Conservation (phyloP, 371 early-diverging fungal species). For the Haplosporangium sp. region DNA sequence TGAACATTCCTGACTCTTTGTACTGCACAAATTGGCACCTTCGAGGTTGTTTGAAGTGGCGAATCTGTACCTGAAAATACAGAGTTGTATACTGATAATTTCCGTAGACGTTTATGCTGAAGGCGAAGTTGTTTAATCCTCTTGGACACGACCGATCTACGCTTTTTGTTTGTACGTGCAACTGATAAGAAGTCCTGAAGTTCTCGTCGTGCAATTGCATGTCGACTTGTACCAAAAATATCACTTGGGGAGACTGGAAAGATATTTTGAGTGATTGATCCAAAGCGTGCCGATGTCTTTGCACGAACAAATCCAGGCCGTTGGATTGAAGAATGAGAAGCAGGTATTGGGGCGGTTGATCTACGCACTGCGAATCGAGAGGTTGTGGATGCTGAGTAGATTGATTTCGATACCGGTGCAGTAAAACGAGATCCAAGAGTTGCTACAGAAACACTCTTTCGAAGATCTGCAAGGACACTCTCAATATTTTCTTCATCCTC, state of each 20-base stretch:
- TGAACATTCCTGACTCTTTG: conserved; percentile 4
- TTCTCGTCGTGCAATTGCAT: conserved; percentile 45
- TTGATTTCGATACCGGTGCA: background rate
- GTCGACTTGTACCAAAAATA: conserved; percentile 47
- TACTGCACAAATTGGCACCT: background rate
- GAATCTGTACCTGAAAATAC: background rate
- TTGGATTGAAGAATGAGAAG: background rate
- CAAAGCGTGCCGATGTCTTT: conserved; percentile 22
- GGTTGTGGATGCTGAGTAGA: background rate
- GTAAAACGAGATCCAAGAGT: conserved; percentile 12
- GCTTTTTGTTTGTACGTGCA: conserved; percentile 27
- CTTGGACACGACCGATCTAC: conserved; percentile 23
- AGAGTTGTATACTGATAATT: background rate
- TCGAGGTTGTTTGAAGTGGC: background rate
- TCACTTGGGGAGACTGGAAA: conserved; percentile 46
- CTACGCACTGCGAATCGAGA: background rate
- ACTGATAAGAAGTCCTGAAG: conserved; percentile 35
- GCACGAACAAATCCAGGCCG: conserved; percentile 3
- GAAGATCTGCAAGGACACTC: conserved; percentile 27
- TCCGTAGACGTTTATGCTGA: conserved; percentile 26
- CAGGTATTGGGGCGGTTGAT: background rate
- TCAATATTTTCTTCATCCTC: conserved; percentile 39
- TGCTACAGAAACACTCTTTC: conserved; percentile 42
- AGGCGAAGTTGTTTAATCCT: conserved; percentile 24
- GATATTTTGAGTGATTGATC: conserved; percentile 30